phyloP scores from a whole-genome alignment of 176 grass and related monocot species.

The Triticum urartu region DNA sequence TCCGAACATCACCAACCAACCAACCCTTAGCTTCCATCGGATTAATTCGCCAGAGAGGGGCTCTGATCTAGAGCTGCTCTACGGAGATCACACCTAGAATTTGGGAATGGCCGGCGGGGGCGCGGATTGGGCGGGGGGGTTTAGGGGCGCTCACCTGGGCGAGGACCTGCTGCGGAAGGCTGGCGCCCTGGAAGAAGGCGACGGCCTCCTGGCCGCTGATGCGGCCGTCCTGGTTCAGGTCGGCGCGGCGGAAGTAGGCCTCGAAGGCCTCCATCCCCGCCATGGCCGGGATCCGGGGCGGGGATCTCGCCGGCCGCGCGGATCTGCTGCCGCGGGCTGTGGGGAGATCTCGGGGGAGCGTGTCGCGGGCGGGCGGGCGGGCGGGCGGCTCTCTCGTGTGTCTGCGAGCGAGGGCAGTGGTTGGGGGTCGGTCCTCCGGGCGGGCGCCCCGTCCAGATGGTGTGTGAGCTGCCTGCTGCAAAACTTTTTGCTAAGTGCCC shows the following conservation, averaged over 20 bases:
- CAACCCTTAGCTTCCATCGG: neutral
- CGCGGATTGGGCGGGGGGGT: neutral
- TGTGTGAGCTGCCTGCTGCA: neutral
- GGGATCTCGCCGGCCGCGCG: neutral
- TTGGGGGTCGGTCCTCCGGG: neutral
- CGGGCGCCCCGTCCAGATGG: neutral
- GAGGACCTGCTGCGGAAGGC: constrained; percentile 79
- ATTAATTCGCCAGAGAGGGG: neutral
- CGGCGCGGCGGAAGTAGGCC: constrained; percentile 86
- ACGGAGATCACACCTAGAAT: constrained; percentile 23
- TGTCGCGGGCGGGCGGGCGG: constrained; percentile 28
- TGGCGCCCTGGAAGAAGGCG: constrained; percentile 86
- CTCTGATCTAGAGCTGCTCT: constrained; percentile 20
- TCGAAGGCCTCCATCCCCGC: constrained; percentile 80
- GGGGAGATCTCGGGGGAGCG: constrained; percentile 55
- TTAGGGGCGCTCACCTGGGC: constrained; percentile 57
- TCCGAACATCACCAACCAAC: neutral
- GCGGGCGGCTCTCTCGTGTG: constrained; percentile 3
- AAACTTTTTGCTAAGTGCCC: constrained; percentile 19
- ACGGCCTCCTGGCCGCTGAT: constrained; percentile 96
- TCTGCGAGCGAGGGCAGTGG: constrained; percentile 34
- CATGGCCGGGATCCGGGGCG: constrained; percentile 33
- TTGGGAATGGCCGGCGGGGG: neutral
- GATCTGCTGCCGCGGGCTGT: constrained; percentile 36
- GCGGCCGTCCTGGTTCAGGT: constrained; percentile 94